Evolutionary conservation across 2,329 filamentous ascomycete species (phyloP).

Genomic region (Talaromyces sp.): DNA sequence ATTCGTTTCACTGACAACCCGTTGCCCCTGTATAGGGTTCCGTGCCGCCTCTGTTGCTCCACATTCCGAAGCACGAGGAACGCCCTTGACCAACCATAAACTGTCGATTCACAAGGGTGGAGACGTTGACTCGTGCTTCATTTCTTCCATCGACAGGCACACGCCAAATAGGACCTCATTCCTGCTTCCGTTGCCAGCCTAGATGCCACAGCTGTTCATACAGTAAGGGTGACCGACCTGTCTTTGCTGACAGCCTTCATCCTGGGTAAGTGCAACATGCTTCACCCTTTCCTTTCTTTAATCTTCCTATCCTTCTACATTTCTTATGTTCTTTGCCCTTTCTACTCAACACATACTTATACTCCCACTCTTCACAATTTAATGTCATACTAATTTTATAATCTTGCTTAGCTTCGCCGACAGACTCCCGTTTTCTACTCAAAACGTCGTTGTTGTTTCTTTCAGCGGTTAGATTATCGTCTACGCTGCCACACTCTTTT

Average conservation of each 20-base stretch:
- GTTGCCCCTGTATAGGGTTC: constrained; percentile 36
- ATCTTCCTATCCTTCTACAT: constrained; percentile 12
- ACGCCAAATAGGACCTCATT: constrained; percentile 34
- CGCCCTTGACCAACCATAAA: constrained; percentile 19
- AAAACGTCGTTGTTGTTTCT: constrained; percentile 14
- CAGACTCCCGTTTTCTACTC: constrained; percentile 18
- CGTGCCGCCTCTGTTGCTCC: constrained; percentile 26
- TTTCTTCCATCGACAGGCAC: constrained; percentile 32
- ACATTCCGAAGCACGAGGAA: constrained; percentile 34
- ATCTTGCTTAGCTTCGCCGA: constrained; percentile 26
- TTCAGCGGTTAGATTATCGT: constrained; percentile 35
- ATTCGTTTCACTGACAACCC: constrained; percentile 29
- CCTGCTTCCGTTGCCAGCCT: constrained; percentile 32
- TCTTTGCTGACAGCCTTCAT: constrained; percentile 34
- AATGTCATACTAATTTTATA: constrained; percentile 21
- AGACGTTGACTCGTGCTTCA: constrained; percentile 44
- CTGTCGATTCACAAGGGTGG: constrained; percentile 33
- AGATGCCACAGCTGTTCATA: constrained; percentile 40
- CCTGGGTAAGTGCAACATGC: constrained; percentile 32
- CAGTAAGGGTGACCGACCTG: constrained; percentile 38
- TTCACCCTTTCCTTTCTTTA: constrained; percentile 3
- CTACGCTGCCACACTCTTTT: constrained; percentile 40
- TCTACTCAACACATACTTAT: constrained; percentile 11
- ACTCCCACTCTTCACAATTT: background rate
- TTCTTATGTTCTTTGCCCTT: constrained; percentile 2